Percentiles rank a stretch among this genome's conserved stretches.
Conservation (phyloP, 2,329 filamentous ascomycete genomes). For the Pezicula carpinea region DNA sequence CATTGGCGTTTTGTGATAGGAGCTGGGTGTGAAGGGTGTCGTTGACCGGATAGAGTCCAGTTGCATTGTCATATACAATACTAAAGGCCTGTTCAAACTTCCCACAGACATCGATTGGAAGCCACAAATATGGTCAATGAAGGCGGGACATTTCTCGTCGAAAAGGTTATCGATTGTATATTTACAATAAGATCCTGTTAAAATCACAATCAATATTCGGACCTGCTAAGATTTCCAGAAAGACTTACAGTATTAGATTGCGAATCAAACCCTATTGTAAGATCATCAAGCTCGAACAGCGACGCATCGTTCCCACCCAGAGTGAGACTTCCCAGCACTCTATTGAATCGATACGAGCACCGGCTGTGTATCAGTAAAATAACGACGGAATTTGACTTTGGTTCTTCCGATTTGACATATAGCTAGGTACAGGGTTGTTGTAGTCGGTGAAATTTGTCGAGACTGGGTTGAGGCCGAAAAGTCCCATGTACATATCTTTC, state of each 20-base stretch:
- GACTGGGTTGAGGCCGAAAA: slow-evolving; percentile 33
- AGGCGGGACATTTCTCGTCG: background rate
- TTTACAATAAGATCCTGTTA: background rate
- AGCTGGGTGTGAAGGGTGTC: slow-evolving; percentile 22
- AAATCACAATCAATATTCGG: background rate
- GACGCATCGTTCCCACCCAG: slow-evolving; percentile 36
- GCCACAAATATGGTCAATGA: background rate
- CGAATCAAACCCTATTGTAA: slow-evolving; percentile 33
- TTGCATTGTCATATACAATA: slow-evolving; percentile 22
- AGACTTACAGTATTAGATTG: slow-evolving; percentile 32
- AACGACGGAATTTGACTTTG: slow-evolving; percentile 32
- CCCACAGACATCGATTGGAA: slow-evolving; percentile 16
- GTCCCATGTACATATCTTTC: slow-evolving; percentile 24
- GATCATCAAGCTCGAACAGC: slow-evolving; percentile 30
- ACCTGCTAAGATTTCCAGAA: slow-evolving; percentile 14
- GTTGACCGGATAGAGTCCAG: slow-evolving; percentile 28
- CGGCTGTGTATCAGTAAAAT: slow-evolving; percentile 37
- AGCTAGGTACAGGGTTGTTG: slow-evolving; percentile 30
- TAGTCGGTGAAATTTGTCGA: slow-evolving; percentile 33
- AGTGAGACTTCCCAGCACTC: slow-evolving; percentile 32
- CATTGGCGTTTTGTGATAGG: slow-evolving; percentile 17
- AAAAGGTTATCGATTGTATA: background rate
- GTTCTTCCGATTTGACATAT: slow-evolving; percentile 31
- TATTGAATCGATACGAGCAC: slow-evolving; percentile 31
- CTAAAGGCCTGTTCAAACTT: slow-evolving; percentile 28